A percentile compares a stretch with the other conserved stretches of the same genome.
Evolutionary conservation across 805 yeast species (phyloP).

Genomic region (Suhomyces sp.): DNA sequence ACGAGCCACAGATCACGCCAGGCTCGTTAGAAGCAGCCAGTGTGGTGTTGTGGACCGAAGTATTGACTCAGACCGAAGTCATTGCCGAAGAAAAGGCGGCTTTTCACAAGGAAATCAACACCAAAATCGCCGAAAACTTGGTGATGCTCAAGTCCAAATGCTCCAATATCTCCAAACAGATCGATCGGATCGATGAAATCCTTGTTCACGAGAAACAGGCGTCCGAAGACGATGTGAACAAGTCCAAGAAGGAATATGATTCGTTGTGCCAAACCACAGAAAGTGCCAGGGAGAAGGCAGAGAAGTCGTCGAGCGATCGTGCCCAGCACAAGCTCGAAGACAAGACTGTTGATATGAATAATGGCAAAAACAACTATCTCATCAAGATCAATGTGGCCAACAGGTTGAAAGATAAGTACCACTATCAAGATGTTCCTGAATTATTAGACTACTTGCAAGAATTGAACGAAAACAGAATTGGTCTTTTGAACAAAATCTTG

Average conservation of each 20-base stretch:
- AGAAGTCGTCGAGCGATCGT: slow-evolving; percentile 51
- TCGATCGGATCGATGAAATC: slow-evolving; percentile 59
- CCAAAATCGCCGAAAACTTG: slow-evolving; percentile 61
- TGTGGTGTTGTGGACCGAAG: slow-evolving; percentile 86
- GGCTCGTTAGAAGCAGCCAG: slow-evolving; percentile 90
- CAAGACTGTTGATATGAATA: slow-evolving; percentile 77
- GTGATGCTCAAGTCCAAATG: slow-evolving; percentile 51
- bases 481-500: slow-evolving; percentile 67
- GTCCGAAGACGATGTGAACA: slow-evolving; percentile 54
- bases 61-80: slow-evolving; percentile 77
- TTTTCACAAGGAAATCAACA: slow-evolving; percentile 57
- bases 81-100: slow-evolving; percentile 64
- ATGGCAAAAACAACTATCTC: slow-evolving; percentile 79
- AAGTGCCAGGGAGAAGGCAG: slow-evolving; percentile 68
- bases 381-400: slow-evolving; percentile 81
- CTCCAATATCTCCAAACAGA: slow-evolving; percentile 51
- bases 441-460: slow-evolving; percentile 80
- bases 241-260: slow-evolving; percentile 77
- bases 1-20: slow-evolving; percentile 85
- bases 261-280: slow-evolving; percentile 78
- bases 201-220: slow-evolving; percentile 47
- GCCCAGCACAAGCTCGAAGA: slow-evolving; percentile 54
- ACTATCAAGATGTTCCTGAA: slow-evolving; percentile 91
- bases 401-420: slow-evolving; percentile 88
- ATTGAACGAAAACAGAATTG: slow-evolving; percentile 74